These are phyloP conservation scores for Pythium rhizo-oryzae DNA, from an alignment of 352 stramenopile species.

Conservation along the genomic window DNA sequence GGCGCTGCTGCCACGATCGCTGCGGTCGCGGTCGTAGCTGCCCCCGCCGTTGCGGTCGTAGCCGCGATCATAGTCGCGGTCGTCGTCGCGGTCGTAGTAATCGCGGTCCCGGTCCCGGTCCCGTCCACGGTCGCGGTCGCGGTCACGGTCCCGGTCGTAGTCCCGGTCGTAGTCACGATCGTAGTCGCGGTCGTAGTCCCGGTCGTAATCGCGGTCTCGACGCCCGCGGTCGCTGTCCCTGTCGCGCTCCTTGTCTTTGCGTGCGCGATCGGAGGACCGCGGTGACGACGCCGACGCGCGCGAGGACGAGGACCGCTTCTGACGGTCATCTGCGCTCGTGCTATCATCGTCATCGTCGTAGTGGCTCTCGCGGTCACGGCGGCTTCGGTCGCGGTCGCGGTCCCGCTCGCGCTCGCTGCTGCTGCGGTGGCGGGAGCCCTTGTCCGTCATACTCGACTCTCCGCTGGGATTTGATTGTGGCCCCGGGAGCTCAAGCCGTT, in stretches of 20 bases:
- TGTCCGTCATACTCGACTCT: slow-evolving; percentile 19
- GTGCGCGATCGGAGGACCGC: slow-evolving; percentile 19
- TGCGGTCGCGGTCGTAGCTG: not conserved
- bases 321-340: not conserved
- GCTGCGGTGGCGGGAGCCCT: slow-evolving; percentile 18
- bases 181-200: slow-evolving; percentile 36
- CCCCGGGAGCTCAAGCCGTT: not conserved
- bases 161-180: slow-evolving; percentile 40
- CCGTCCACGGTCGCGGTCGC: slow-evolving; percentile 28
- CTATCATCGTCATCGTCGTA: slow-evolving; percentile 22
- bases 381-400: slow-evolving; percentile 21
- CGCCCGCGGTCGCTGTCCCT: slow-evolving; percentile 38
- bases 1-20: not conserved
- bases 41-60: slow-evolving; percentile 15
- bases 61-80: slow-evolving; percentile 29
- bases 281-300: slow-evolving; percentile 4
- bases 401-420: slow-evolving; percentile 22
- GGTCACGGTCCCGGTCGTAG: slow-evolving; percentile 35
- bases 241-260: slow-evolving; percentile 38
- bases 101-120: slow-evolving; percentile 35
- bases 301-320: slow-evolving; percentile 5
- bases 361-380: slow-evolving; percentile 26
- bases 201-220: slow-evolving; percentile 29
- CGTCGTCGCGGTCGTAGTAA: slow-evolving; percentile 33
- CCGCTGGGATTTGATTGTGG: slow-evolving; percentile 7